Evolutionary conservation across 805 yeast species (phyloP).

Genomic region (Blastobotrys chiropterorum): DNA sequence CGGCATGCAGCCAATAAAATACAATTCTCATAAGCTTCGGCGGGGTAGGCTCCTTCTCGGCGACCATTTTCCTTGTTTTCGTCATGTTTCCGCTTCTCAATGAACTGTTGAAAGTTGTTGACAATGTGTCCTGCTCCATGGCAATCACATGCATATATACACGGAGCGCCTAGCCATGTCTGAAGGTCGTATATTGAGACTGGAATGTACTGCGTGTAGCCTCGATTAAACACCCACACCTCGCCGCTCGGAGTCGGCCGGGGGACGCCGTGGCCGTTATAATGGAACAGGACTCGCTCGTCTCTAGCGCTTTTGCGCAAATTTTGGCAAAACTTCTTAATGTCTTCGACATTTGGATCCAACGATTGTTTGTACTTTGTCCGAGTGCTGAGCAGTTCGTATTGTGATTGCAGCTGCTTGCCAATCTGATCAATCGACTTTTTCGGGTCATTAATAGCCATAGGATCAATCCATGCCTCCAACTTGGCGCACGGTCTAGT

Average conservation of each 20-base stretch:
- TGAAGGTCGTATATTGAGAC: slow-evolving; percentile 92
- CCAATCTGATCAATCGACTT: slow-evolving; percentile 91
- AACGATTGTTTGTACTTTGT: slow-evolving; percentile 85
- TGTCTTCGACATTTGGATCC: slow-evolving; percentile 95
- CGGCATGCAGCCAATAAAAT: slow-evolving; percentile 91
- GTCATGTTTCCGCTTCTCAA: slow-evolving; percentile 81
- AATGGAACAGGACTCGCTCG: slow-evolving; percentile 87
- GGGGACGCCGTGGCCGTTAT: slow-evolving; percentile 98
- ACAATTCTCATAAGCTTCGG: slow-evolving; percentile 71
- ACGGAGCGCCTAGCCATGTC: slow-evolving; percentile 97
- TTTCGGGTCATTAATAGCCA: slow-evolving; percentile 72
- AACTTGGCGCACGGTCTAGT: slow-evolving; percentile 88
- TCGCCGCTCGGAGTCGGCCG: slow-evolving; percentile 95
- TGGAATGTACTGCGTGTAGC: slow-evolving; percentile 96
- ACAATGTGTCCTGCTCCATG: slow-evolving; percentile 92
- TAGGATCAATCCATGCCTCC: slow-evolving; percentile 93
- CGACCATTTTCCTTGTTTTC: slow-evolving; percentile 36
- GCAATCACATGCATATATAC: slow-evolving; percentile 91
- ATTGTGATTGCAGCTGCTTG: slow-evolving; percentile 77
- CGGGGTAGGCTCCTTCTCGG: slow-evolving; percentile 41
- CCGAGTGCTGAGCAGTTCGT: slow-evolving; percentile 79
- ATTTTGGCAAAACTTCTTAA: slow-evolving; percentile 84
- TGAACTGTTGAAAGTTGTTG: slow-evolving; percentile 80
- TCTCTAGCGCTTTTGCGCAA: slow-evolving; percentile 87
- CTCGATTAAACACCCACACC: slow-evolving; percentile 96